These are phyloP conservation scores for Flaveria robusta DNA, from an alignment of 129 eudicot genomes.

Conservation along the genomic window DNA sequence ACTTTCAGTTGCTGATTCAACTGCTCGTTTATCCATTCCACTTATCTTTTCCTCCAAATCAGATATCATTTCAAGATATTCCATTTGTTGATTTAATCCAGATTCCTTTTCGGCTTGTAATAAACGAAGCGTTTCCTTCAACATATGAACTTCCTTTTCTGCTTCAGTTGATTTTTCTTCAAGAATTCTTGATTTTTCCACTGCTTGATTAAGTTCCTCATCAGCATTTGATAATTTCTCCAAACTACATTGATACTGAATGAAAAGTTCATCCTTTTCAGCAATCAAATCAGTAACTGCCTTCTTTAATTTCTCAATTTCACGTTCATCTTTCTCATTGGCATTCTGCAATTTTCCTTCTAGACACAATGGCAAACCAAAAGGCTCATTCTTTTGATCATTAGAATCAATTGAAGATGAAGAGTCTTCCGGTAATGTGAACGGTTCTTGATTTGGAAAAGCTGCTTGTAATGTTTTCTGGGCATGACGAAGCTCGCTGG, in stretches of 20 bases:
- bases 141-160: constrained; percentile 49
- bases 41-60: constrained; percentile 53
- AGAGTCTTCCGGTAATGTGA: constrained; percentile 54
- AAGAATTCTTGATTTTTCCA: constrained; percentile 41
- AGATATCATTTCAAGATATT: constrained; percentile 54
- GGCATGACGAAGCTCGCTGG: constrained; percentile 92
- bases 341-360: constrained; percentile 36
- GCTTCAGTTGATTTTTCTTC: constrained; percentile 55
- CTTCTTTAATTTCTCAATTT: constrained; percentile 54
- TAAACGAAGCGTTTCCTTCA: constrained; percentile 60
- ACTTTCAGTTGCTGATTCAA: constrained; percentile 48
- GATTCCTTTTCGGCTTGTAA: constrained; percentile 68
- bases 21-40: constrained; percentile 40
- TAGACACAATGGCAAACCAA: constrained; percentile 26
- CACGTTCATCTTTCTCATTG: constrained; percentile 47
- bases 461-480: constrained; percentile 89
- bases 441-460: constrained; percentile 78
- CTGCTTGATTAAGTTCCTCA: constrained; percentile 53
- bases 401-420: constrained; percentile 42
- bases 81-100: constrained; percentile 45
- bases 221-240: constrained; percentile 58
- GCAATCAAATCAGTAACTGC: constrained; percentile 57
- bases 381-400: constrained; percentile 26
- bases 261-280: constrained; percentile 64
- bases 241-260: constrained; percentile 56